Base-by-base conservation (phyloP, 768 basidiomycete genomes). In the Gymnopilus junonius region DNA sequence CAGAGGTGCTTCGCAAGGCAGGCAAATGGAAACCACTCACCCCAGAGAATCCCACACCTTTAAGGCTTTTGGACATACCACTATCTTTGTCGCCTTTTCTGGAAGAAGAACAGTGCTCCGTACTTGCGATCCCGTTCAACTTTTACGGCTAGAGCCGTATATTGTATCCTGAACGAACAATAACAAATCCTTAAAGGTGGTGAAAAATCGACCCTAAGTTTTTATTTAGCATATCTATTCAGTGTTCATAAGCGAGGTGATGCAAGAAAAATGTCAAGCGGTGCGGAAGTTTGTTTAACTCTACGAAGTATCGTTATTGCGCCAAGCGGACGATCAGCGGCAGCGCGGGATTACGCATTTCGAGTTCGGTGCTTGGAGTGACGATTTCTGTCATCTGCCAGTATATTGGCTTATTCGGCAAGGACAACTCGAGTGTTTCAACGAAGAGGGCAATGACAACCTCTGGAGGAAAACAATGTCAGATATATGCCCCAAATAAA, bases 21-120 rank as follows among this genome's bases (percentile, higher is more conserved):
- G 72, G 75, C 3, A 54, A 31, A 8, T 83, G 81, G 80, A 59
- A 69, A 31, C 69, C 74, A 8, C 74, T 78, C 29, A 62, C 66
- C 31, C 57, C 65, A n/a, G 59, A 45, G 37, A 78, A 70, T 21
- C 51, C 61, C 34, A 67, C 35, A 17, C 71, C 78, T 1, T 64
- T 81, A 62, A 68, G 78, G 25, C 64, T 75, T 39, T 62, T 80
- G 55, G 71, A 77, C 62, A 71, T 69, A 50, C 74, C 75, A 15
- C 73, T 73, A 54, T 65, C 68, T 48, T 74, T 76, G 63, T 68
- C 65, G 10, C 66, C 53, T n/a, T 80, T 79, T 67, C 66, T 74
- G 42, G 76, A 80, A 59, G 70, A 69, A 64, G 67, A 60, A 35
- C 81, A 82, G 68, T 82, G 81, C 57, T 68, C 75, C 15, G 71